Evolutionary conservation across 257 asterid species (phyloP), one percentile per base, ranked within the genome.

Genomic region (Solanum medicagineum): DNA sequence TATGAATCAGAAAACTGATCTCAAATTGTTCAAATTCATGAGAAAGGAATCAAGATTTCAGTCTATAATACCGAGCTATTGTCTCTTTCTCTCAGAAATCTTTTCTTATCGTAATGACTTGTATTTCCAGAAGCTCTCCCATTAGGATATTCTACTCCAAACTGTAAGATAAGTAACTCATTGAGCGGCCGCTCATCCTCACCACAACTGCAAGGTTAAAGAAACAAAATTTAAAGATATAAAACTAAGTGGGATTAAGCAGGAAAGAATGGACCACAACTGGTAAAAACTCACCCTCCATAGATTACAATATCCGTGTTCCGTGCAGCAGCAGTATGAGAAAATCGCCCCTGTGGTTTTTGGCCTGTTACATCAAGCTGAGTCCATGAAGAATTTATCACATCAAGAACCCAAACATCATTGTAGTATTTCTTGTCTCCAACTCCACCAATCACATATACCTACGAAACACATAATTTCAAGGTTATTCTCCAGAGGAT

Each of bases 151-250:
- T 89, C 93, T n/a, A 42, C 84, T 63, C 89, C 91, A 40, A 89
- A 89, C 89, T 90, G 93, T 85, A 96, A 87, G 86, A 95, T 85
- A 90, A 96, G 94, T 68, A 96, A 70, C 89, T 96, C 98, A 12
- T 92, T 94, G 65, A 92, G 91, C 4, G 99, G 99, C 32, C 89
- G 97, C 86, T 96, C 99, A 79, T 96, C 98, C 89, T 96, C 98
- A 3, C 99, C 99, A n/a, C 99, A 96, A 84, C 99, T 96, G 89
- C 16, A 89, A 81, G 2, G 40, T 82, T 44, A 44, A 81, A 24
- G 81, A 83, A 29, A 53, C 57, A 74, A 84, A 53, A 10, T 26
- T 59, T 49, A 42, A 47, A 29, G 17, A 14, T 65, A 47, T 22
- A 51, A 32, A 7, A 63, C 87, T 22, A 85, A 26, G 14, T 55